phyloP scores from a whole-genome alignment of 1,284 basidiomycete genomes.

The Tylopilus orsonianus region DNA sequence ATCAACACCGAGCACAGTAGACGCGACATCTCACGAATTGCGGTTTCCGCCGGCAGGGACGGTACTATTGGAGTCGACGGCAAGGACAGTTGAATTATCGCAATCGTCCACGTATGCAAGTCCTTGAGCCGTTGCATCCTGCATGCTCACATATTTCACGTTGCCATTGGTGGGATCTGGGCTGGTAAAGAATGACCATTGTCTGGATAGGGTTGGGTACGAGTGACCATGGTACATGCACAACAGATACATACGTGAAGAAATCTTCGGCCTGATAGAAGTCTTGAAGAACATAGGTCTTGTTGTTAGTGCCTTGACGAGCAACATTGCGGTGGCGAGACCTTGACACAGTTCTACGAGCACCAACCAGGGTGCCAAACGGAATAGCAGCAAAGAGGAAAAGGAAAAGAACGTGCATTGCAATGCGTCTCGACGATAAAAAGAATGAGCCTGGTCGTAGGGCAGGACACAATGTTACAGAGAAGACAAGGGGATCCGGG shows the following conservation, averaged over 20 bases:
- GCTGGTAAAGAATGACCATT: constrained; percentile 62
- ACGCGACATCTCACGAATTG: constrained; percentile 53
- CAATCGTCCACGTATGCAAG: constrained; percentile 58
- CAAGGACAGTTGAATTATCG: constrained; percentile 54
- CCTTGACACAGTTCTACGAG: constrained; percentile 16
- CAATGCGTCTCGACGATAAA: constrained; percentile 13
- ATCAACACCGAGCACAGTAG: constrained; percentile 18
- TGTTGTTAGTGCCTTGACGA: constrained; percentile 19
- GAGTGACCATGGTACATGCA: background rate
- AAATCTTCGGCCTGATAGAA: constrained; percentile 34
- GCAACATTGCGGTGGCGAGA: constrained; percentile 29
- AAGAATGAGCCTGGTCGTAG: constrained; percentile 6
- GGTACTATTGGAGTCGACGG: constrained; percentile 57
- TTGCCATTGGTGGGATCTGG: constrained; percentile 66
- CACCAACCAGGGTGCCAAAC: constrained; percentile 35
- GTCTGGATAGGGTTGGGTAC: constrained; percentile 34
- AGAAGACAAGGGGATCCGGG: background rate
- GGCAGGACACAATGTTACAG: background rate
- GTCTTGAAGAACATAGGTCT: constrained; percentile 24
- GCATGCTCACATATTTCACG: constrained; percentile 53
- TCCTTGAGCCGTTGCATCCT: constrained; percentile 46
- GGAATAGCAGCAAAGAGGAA: constrained; percentile 20
- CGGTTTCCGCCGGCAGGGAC: constrained; percentile 55
- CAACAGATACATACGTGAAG: constrained; percentile 23
- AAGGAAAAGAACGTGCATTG: constrained; percentile 31